Percentiles rank a stretch among this genome's conserved stretches.
These are phyloP conservation scores for Dothideomycetes sp. DNA, from an alignment of 2,329 filamentous ascomycete species.

Conservation along the genomic window DNA sequence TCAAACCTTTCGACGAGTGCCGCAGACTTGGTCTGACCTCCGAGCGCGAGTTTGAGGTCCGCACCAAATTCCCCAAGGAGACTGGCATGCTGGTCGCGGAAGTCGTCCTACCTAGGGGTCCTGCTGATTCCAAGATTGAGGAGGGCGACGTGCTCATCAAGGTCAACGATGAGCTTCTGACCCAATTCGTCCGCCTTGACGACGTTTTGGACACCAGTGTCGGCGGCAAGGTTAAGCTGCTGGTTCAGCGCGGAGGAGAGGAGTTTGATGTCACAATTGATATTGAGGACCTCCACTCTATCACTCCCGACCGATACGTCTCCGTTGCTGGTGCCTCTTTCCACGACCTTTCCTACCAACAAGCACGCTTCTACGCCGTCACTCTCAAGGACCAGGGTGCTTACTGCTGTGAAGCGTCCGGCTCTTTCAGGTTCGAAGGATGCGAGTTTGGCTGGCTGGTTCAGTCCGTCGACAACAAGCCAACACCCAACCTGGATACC, in stretches of 20 bases:
- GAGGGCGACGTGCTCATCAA: slow-evolving; percentile 91
- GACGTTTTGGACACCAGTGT: slow-evolving; percentile 86
- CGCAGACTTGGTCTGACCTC: slow-evolving; percentile 74
- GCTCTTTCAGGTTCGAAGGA: slow-evolving; percentile 89
- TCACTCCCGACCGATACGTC: slow-evolving; percentile 92
- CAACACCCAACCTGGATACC: slow-evolving; percentile 73
- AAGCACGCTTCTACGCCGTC: slow-evolving; percentile 90
- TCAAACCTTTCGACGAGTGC: slow-evolving; percentile 97
- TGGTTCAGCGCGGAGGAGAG: slow-evolving; percentile 80
- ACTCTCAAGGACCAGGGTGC: slow-evolving; percentile 68
- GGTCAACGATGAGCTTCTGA: slow-evolving; percentile 86
- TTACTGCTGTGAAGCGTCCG: slow-evolving; percentile 87
- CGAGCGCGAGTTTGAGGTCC: slow-evolving; percentile 76
- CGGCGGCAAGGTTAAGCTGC: slow-evolving; percentile 62
- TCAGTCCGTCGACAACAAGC: slow-evolving; percentile 83
- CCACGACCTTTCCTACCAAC: slow-evolving; percentile 93
- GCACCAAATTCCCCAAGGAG: slow-evolving; percentile 77
- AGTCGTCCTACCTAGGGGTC: slow-evolving; percentile 83
- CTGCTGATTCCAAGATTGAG: slow-evolving; percentile 74
- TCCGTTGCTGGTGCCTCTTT: slow-evolving; percentile 90
- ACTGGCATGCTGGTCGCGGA: slow-evolving; percentile 96
- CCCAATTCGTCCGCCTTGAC: slow-evolving; percentile 84
- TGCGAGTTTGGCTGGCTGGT: slow-evolving; percentile 89
- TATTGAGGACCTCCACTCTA: slow-evolving; percentile 83
- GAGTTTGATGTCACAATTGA: slow-evolving; percentile 74